These are phyloP conservation scores for Ophiostoma ips DNA, from an alignment of 2,329 filamentous ascomycete species.

Conservation along the genomic window DNA sequence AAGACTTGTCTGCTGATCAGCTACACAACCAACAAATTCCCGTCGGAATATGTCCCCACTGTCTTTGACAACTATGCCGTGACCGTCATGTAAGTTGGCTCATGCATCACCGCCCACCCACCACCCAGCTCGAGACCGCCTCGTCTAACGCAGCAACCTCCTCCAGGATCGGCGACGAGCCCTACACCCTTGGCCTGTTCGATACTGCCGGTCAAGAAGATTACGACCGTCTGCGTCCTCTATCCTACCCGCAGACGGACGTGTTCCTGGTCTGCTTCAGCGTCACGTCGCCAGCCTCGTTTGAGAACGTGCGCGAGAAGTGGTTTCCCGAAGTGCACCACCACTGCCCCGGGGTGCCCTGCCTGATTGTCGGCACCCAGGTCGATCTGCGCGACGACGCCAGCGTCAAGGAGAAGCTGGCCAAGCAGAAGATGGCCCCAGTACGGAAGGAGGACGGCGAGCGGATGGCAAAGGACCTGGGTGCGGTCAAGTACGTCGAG, in stretches of 20 bases:
- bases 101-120: too few species aligned
- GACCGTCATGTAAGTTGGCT: conserved; percentile 92
- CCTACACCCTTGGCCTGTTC: conserved; percentile 91
- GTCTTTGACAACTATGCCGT: conserved; percentile 99
- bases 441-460: conserved; percentile 89
- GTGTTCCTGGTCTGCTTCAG: conserved; percentile 99
- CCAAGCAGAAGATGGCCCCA: conserved; percentile 91
- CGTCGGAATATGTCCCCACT: conserved; percentile 97
- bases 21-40: conserved; percentile 99
- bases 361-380: conserved; percentile 94
- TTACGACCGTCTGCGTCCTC: conserved; percentile 90
- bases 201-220: conserved; percentile 99
- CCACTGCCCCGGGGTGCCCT: conserved; percentile 94
- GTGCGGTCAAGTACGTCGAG: conserved; percentile 96
- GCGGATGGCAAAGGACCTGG: conserved; percentile 91
- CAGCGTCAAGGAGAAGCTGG: conserved; percentile 76
- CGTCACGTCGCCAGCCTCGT: conserved; percentile 91
- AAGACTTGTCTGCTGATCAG: conserved; percentile 99
- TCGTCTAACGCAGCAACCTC: neutral
- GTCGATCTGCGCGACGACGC: conserved; percentile 87
- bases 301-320: conserved; percentile 98
- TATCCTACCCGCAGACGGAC: conserved; percentile 96
- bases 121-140: too few species aligned
- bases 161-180: conserved; percentile 91
- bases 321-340: conserved; percentile 99